A percentile compares a stretch with the other conserved stretches of the same genome.
phyloP scores from a whole-genome alignment of 2,329 filamentous ascomycete species.

The Penicillium sp. region DNA sequence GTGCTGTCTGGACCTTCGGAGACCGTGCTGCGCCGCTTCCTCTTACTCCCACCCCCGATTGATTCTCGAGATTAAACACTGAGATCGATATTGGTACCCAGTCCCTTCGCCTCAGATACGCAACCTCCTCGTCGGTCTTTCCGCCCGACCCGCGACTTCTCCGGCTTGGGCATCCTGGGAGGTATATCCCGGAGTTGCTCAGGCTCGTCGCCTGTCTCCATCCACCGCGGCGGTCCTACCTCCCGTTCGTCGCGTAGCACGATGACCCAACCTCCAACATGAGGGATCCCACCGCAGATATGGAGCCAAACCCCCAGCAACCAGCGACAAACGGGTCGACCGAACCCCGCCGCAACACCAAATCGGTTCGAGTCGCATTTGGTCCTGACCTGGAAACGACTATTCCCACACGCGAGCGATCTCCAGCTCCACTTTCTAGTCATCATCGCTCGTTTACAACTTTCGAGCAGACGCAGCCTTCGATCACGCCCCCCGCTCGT shows the following conservation, averaged over 20 bases:
- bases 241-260: slow-evolving; percentile 21
- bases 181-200: slow-evolving; percentile 6
- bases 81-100: too few species aligned
- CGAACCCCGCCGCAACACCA: slow-evolving; percentile 34
- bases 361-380: slow-evolving; percentile 41
- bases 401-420: slow-evolving; percentile 36
- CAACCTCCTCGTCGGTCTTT: background rate
- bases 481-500: slow-evolving; percentile 21
- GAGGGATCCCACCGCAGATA: slow-evolving; percentile 37
- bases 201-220: slow-evolving; percentile 9
- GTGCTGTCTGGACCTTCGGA: too few species aligned
- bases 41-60: background rate
- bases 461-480: slow-evolving; percentile 29
- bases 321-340: slow-evolving; percentile 30
- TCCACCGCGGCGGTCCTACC: slow-evolving; percentile 11
- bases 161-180: slow-evolving; percentile 9
- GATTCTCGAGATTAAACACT: too few species aligned
- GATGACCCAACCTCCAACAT: slow-evolving; percentile 36
- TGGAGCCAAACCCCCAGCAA: slow-evolving; percentile 32
- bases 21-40: background rate
- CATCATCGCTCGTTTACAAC: slow-evolving; percentile 38
- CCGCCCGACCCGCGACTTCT: background rate
- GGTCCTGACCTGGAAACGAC: slow-evolving; percentile 39
- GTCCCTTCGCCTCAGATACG: too few species aligned
- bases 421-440: slow-evolving; percentile 28